Evolutionary conservation across 495 filamentous ascomycete genomes (phyloP).

Genomic region (Xylaria palmicola): DNA sequence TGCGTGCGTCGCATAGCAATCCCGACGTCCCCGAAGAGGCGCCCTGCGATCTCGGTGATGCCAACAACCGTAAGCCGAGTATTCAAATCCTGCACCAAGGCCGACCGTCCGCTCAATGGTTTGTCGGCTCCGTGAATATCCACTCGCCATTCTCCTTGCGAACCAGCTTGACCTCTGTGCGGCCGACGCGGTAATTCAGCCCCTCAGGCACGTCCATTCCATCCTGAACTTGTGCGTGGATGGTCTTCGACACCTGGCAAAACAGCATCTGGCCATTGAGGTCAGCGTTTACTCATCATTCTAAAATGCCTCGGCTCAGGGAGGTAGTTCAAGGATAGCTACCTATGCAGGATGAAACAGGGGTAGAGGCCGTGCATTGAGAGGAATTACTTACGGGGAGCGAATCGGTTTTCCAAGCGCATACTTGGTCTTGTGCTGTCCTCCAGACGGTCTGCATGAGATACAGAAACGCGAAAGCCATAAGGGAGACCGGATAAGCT

Average conservation of each 20-base stretch:
- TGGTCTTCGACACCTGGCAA: constrained; percentile 34
- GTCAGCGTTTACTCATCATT: background rate
- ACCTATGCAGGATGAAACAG: background rate
- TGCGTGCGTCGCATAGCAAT: no score
- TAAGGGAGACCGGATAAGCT: constrained; percentile 36
- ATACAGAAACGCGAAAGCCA: constrained; percentile 34
- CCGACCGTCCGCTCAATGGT: background rate
- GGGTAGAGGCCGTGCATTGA: background rate
- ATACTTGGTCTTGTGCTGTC: constrained; percentile 33
- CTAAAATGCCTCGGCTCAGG: background rate
- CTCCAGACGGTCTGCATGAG: constrained; percentile 34
- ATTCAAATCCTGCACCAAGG: background rate
- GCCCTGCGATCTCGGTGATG: no score
- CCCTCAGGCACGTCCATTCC: constrained; percentile 40
- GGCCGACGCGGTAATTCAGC: constrained; percentile 29
- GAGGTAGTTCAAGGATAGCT: background rate
- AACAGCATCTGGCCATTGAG: constrained; percentile 28
- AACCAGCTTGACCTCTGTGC: constrained; percentile 32
- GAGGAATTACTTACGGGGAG: constrained; percentile 21
- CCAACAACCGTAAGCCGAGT: no score
- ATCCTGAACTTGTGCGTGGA: constrained; percentile 30
- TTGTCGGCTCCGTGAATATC: constrained; percentile 30
- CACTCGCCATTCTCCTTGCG: constrained; percentile 32
- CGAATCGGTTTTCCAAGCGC: constrained; percentile 38
- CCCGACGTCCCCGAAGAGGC: no score